Evolutionary conservation across 495 filamentous ascomycete species (phyloP).

Genomic region (Aspergillus nidulans): DNA sequence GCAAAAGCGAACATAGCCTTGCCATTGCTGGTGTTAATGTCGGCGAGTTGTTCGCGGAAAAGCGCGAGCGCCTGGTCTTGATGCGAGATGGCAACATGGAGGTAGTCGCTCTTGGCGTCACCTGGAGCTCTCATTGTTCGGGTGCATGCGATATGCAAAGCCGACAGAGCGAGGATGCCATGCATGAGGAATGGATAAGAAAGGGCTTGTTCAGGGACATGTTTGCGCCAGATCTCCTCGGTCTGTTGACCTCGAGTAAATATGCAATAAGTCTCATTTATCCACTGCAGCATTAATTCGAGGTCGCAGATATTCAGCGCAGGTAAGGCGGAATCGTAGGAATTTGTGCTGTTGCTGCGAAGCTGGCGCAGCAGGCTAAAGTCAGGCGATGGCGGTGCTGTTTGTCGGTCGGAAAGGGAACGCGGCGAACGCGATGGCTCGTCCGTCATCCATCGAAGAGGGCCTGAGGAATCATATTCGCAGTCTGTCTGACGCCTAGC

Average conservation of each 20-base stretch:
- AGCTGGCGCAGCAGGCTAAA: constrained; percentile 26
- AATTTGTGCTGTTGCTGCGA: constrained; percentile 4
- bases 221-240: constrained; percentile 39
- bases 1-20: constrained; percentile 51
- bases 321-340: constrained; percentile 2
- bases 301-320: constrained; percentile 33
- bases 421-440: constrained; percentile 18
- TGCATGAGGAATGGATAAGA: constrained; percentile 48
- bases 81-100: constrained; percentile 42
- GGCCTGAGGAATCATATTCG: constrained; percentile 35
- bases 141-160: constrained; percentile 42
- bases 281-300: constrained; percentile 46
- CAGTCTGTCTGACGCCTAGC: constrained; percentile 35
- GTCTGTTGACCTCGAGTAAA: constrained; percentile 30
- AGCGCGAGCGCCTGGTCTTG: constrained; percentile 43
- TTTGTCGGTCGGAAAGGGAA: constrained; percentile 17
- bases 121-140: constrained; percentile 9
- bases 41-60: constrained; percentile 39
- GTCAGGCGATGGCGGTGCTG: constrained; percentile 19
- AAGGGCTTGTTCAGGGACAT: constrained; percentile 43
- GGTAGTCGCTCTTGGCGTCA: constrained; percentile 19
- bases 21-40: constrained; percentile 41
- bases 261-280: constrained; percentile 30
- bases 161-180: constrained; percentile 46
- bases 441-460: constrained; percentile 38